Conservation (phyloP, 768 basidiomycete species). For the Termitomyces sp. region DNA sequence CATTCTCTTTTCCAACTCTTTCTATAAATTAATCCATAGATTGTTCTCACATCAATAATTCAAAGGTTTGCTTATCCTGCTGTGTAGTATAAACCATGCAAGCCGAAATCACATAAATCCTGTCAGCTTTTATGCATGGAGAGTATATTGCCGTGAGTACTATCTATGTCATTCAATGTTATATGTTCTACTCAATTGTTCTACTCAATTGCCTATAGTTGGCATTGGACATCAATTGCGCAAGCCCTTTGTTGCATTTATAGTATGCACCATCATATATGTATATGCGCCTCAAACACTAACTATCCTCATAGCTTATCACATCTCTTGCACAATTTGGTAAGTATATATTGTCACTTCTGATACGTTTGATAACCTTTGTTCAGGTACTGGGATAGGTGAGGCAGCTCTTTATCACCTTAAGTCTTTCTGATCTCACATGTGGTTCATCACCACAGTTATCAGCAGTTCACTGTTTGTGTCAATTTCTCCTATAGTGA, state of each 20-base stretch:
- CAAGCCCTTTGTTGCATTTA: not conserved
- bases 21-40: no score
- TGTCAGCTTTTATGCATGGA: not conserved
- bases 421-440: no score
- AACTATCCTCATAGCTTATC: not conserved
- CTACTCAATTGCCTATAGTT: not conserved
- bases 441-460: no score
- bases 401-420: no score
- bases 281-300: not conserved
- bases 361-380: not conserved
- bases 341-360: not conserved
- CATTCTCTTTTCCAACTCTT: no score
- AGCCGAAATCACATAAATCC: not conserved
- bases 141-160: not conserved
- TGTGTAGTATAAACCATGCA: no score
- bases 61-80: not conserved
- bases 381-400: not conserved
- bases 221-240: not conserved
- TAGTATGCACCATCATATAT: not conserved
- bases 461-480: no score
- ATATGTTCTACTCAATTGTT: not conserved
- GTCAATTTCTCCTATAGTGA: no score
- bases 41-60: not conserved
- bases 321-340: not conserved
- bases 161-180: not conserved